A percentile compares a stretch with the other conserved stretches of the same genome.
phyloP scores from a whole-genome alignment of 768 basidiomycete species.

The Strobilomyces dryophilus region DNA sequence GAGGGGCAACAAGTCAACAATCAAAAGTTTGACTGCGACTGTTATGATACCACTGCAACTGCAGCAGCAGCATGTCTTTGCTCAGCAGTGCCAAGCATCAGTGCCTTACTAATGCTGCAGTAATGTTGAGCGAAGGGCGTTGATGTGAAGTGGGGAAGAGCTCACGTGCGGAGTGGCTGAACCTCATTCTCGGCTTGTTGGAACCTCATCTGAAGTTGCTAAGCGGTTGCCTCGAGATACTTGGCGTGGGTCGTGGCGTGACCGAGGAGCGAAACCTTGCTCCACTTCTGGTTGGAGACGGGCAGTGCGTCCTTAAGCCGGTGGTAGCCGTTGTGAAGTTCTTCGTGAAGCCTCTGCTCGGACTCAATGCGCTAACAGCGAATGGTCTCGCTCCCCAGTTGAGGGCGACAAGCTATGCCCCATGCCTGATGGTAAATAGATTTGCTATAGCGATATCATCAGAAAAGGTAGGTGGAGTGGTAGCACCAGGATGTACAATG shows the following conservation, averaged over 20 bases:
- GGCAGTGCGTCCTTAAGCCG: slow-evolving; percentile 89
- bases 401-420: too few species aligned
- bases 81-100: slow-evolving; percentile 82
- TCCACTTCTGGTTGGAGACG: slow-evolving; percentile 86
- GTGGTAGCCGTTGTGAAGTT: slow-evolving; percentile 88
- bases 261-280: slow-evolving; percentile 88
- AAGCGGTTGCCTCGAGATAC: slow-evolving; percentile 78
- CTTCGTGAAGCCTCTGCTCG: slow-evolving; percentile 87
- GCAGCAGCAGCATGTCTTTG: slow-evolving; percentile 61
- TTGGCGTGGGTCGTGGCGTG: slow-evolving; percentile 85
- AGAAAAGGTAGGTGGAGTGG: too few species aligned
- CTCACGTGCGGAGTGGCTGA: slow-evolving; percentile 64
- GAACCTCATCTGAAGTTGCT: slow-evolving; percentile 69
- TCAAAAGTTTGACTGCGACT: slow-evolving; percentile 42
- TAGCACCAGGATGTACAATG: too few species aligned
- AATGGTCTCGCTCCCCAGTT: slow-evolving; percentile 61
- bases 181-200: slow-evolving; percentile 79
- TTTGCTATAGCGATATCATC: too few species aligned
- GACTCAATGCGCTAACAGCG: slow-evolving; percentile 92
- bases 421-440: too few species aligned
- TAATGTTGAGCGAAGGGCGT: not conserved
- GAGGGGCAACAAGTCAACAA: slow-evolving; percentile 26
- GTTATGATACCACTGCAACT: slow-evolving; percentile 47
- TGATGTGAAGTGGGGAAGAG: not conserved
- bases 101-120: slow-evolving; percentile 73